Evolutionary conservation across 768 basidiomycete genomes (phyloP).

Genomic region (Fomitopsis pulvina): DNA sequence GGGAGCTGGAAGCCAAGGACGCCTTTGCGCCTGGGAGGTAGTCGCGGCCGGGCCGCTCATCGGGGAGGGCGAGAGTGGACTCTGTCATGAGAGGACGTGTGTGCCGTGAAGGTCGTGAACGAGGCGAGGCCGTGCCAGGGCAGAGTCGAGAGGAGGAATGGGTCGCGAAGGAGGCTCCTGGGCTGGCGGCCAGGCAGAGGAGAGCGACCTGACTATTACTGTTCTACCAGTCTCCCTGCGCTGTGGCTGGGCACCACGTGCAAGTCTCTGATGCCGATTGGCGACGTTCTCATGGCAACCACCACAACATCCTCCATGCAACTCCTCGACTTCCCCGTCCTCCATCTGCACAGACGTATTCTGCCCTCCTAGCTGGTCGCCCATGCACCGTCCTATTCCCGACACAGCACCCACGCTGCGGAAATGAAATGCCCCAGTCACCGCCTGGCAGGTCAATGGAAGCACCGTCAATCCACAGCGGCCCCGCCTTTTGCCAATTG

Average conservation of each 20-base stretch:
- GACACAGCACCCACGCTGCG: too few relatives aligned
- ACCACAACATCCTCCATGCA: neutral
- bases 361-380: too few relatives aligned
- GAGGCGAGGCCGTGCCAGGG: neutral
- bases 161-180: too few relatives aligned
- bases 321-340: too few relatives aligned
- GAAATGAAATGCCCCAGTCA: too few relatives aligned
- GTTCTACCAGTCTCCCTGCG: neutral
- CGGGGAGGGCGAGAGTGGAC: neutral
- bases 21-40: neutral
- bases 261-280: too few relatives aligned
- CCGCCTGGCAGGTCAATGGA: too few relatives aligned
- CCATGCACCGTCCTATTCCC: too few relatives aligned
- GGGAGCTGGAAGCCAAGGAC: conserved; percentile 1
- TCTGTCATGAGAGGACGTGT: neutral
- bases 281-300: neutral
- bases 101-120: neutral
- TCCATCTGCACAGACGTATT: too few relatives aligned
- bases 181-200: too few relatives aligned
- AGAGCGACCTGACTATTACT: neutral
- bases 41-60: neutral
- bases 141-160: neutral
- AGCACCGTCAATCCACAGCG: too few relatives aligned
- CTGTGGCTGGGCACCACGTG: neutral
- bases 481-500: too few relatives aligned